Base-by-base conservation (phyloP, 371 early-diverging fungal genomes). In the Mucor piriformis region DNA sequence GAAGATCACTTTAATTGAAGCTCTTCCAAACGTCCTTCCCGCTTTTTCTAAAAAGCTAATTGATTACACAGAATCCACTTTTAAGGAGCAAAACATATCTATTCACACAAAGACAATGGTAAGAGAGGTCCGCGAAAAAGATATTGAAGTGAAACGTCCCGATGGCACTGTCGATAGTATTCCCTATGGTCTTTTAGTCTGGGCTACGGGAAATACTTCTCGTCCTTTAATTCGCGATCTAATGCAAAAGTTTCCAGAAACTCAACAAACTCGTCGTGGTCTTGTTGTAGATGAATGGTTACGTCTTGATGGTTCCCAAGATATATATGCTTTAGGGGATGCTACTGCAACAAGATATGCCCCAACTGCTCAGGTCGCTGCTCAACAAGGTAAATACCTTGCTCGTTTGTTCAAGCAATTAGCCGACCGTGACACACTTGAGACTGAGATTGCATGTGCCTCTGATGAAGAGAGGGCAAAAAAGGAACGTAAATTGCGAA, bases 151-250 rank as follows among this genome's bases (percentile, higher is more conserved):
- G 20, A 83, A 89, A 66, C 82, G 90, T 42, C 77, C 86, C 53
- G 85, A 93, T 62, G 86, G 83, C 32, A 70, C 84, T 38, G 57
- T 74, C 10, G 84, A 84, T 23, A 77, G 69, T 6, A 89, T 94
- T 37, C 94, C 94, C 21, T 95, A 91, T 60, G 96, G 96, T 42
- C 71, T 95, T 52, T 75, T 95, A 32, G 95, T 95, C 8, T 96
- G 97, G 95, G 95, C 95, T 25, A 94, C 96, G 2, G 95, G 97
- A 32, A 96, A 95, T 70, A 92, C 93, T n/a, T 77, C 92, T 15
- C 84, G 94, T 35, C 91, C 94, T 4, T 73, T 94, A 29, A 81
- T 92, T 50, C 70, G 83, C 23, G 82, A 90, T 44, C 68, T 95
- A 66, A 90, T 92, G 79, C 75, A 82, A 59, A 82, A 86, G 64